Conservation (phyloP, 225 moss, liverwort and hornwort species). For the Rhytidiadelphus loreus region DNA sequence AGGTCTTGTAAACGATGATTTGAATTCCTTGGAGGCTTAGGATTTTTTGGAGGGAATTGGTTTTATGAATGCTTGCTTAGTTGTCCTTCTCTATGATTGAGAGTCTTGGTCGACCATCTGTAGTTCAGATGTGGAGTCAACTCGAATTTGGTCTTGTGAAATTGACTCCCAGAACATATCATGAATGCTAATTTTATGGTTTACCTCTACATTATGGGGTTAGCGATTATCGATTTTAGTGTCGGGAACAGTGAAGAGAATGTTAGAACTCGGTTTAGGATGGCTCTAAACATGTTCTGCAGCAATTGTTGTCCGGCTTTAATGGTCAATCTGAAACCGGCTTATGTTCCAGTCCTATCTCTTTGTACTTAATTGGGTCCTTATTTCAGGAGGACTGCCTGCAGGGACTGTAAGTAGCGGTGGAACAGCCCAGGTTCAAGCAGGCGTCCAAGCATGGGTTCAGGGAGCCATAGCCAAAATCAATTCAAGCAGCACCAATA, state of each 20-base stretch:
- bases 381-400: slow-evolving; percentile 37
- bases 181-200: background rate
- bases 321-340: background rate
- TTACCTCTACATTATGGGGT: background rate
- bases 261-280: background rate
- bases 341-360: background rate
- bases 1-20: background rate
- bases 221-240: background rate
- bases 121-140: background rate
- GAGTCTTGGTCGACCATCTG: background rate
- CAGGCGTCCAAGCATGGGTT: slow-evolving; percentile 92
- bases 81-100: background rate
- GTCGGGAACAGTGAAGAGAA: background rate
- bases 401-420: slow-evolving; percentile 39
- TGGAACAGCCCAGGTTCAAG: slow-evolving; percentile 63
- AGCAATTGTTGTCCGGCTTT: background rate
- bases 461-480: slow-evolving; percentile 94
- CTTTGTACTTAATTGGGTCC: background rate
- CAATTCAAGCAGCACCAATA: slow-evolving; percentile 46
- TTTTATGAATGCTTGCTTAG: background rate
- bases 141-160: background rate
- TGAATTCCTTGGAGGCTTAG: background rate
- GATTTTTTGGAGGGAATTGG: background rate
- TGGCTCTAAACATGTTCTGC: background rate
- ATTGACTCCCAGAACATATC: background rate